Evolutionary conservation across 75 land plant genomes (phyloP).

Genomic region (Azolla pinnata): DNA sequence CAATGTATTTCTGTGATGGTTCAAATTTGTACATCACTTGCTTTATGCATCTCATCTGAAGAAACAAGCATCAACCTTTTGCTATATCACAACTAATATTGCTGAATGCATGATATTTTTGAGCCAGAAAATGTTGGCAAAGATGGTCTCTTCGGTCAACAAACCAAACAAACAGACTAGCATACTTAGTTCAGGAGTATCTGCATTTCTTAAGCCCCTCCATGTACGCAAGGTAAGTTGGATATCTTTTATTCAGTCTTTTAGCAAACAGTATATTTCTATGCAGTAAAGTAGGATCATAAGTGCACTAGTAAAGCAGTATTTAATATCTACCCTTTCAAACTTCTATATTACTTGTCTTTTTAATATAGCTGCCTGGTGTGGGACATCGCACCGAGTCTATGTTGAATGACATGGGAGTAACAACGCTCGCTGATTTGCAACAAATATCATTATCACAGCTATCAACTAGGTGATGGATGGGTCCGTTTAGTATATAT

Average conservation of each 20-base stretch:
- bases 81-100: no score
- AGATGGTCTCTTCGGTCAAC: conserved; percentile 26
- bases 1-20: conserved; percentile 33
- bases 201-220: conserved; percentile 23
- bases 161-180: conserved; percentile 37
- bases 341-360: no score
- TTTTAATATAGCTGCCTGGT: conserved; percentile 34
- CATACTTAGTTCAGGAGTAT: conserved; percentile 26
- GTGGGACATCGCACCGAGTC: conserved; percentile 28
- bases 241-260: not conserved
- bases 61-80: no score
- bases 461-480: conserved; percentile 18
- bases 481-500: no score
- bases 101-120: not conserved
- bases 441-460: conserved; percentile 8
- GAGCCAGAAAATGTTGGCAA: conserved; percentile 38
- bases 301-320: no score
- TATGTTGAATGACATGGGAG: conserved; percentile 25
- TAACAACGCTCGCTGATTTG: conserved; percentile 24
- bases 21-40: no score
- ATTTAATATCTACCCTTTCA: no score
- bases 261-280: conserved; percentile 2
- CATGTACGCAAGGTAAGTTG: conserved; percentile 26
- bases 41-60: no score
- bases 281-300: no score